Conservation (phyloP, 2,329 filamentous ascomycete genomes). For the Metarhizium album region DNA sequence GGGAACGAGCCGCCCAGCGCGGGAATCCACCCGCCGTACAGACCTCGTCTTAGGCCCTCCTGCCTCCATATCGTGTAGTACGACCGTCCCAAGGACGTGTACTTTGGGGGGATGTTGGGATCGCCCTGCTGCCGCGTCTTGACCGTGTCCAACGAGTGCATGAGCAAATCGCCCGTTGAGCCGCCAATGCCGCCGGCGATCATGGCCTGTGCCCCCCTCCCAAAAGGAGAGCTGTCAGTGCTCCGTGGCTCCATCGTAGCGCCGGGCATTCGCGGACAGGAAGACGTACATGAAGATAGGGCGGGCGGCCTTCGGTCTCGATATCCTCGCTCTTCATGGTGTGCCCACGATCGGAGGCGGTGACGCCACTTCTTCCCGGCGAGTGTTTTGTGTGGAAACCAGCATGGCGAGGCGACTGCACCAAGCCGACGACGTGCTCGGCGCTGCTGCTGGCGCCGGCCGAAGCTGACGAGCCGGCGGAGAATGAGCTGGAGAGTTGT, state of each 20-base stretch:
- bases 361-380: conserved; percentile 15
- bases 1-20: conserved; percentile 88
- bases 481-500: conserved; percentile 4
- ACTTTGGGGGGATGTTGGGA: conserved; percentile 84
- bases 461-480: conserved; percentile 7
- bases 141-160: conserved; percentile 98
- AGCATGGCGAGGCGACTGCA: conserved; percentile 22
- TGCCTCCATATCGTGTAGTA: conserved; percentile 91
- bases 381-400: conserved; percentile 15
- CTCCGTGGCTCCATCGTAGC: not conserved
- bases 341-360: conserved; percentile 15
- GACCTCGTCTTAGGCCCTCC: conserved; percentile 72
- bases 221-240: not conserved
- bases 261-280: not conserved
- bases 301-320: conserved; percentile 31
- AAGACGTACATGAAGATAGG: conserved; percentile 31
- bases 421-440: conserved; percentile 2
- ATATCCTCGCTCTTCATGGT: conserved; percentile 28
- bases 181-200: conserved; percentile 88
- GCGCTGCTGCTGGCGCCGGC: conserved; percentile 5
- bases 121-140: conserved; percentile 98
- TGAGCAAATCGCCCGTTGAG: conserved; percentile 88
- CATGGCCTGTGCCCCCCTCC: conserved; percentile 62
- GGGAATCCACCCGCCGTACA: conserved; percentile 90
- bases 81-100: conserved; percentile 78